Conservation (phyloP, 2,329 filamentous ascomycete species). For the Periconia sp. region DNA sequence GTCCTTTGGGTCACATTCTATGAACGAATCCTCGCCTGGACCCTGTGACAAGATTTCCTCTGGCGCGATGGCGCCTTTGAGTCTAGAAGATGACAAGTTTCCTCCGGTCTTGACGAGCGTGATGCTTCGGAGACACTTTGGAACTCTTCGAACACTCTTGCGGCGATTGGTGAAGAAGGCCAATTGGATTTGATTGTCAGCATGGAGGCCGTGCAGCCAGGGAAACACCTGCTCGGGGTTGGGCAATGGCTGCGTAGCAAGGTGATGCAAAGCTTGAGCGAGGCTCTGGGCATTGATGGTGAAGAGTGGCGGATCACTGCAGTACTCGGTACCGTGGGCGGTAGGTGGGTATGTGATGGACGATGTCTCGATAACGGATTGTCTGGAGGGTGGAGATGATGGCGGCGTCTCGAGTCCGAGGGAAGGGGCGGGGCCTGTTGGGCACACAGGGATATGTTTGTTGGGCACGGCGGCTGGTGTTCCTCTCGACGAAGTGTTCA, state of each 20-base stretch:
- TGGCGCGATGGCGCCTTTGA: constrained; percentile 85
- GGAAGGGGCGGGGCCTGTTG: constrained; percentile 68
- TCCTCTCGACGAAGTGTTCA: constrained; percentile 60
- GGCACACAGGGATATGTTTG: constrained; percentile 87
- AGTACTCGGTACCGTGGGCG: constrained; percentile 58
- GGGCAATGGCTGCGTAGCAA: constrained; percentile 78
- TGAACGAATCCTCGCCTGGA: constrained; percentile 63
- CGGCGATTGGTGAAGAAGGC: constrained; percentile 83
- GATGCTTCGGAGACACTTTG: constrained; percentile 76
- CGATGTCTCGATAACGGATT: constrained; percentile 58
- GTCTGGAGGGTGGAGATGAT: constrained; percentile 62
- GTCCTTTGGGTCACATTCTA: constrained; percentile 81
- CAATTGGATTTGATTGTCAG: constrained; percentile 83
- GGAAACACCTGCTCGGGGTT: constrained; percentile 87
- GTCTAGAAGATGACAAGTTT: constrained; percentile 69
- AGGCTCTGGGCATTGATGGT: constrained; percentile 70
- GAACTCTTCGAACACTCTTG: constrained; percentile 68
- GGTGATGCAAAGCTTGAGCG: constrained; percentile 72
- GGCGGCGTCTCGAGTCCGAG: constrained; percentile 52
- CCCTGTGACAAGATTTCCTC: constrained; percentile 70
- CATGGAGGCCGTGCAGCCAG: constrained; percentile 92
- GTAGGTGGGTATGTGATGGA: constrained; percentile 78
- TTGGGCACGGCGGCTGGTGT: constrained; percentile 71
- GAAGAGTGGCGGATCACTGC: constrained; percentile 63
- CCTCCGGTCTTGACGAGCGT: constrained; percentile 89